Percentiles rank a stretch among this genome's conserved stretches.
These are phyloP conservation scores for Adansonia grandidieri DNA, from an alignment of 441 rosid genomes.

Conservation along the genomic window DNA sequence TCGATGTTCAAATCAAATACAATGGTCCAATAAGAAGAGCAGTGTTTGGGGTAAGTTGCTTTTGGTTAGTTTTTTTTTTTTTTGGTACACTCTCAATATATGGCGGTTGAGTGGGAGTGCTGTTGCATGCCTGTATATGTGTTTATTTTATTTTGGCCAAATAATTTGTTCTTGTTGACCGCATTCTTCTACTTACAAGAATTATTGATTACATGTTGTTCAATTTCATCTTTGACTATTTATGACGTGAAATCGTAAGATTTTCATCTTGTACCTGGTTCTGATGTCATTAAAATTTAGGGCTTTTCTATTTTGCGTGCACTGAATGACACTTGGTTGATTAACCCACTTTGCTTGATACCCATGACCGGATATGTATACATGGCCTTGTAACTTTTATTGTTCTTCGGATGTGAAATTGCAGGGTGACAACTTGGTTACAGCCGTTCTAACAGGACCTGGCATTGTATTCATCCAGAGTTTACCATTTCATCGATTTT, in stretches of 20 bases:
- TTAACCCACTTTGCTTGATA: background rate
- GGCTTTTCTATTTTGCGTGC: background rate
- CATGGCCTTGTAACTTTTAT: background rate
- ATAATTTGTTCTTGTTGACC: background rate
- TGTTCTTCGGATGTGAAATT: conserved; percentile 25
- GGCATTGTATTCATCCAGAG: conserved; percentile 98
- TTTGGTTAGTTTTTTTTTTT: background rate
- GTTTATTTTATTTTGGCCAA: background rate
- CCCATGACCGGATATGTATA: background rate
- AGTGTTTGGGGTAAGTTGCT: conserved; percentile 73
- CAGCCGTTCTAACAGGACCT: conserved; percentile 87
- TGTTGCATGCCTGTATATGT: background rate
- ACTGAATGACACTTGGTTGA: background rate
- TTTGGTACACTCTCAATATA: background rate
- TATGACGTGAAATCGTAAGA: background rate
- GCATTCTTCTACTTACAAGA: background rate
- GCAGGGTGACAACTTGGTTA: conserved; percentile 90
- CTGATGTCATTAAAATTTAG: background rate
- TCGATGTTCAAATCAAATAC: conserved; percentile 81
- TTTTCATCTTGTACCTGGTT: background rate
- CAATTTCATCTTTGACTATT: background rate
- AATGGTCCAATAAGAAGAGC: conserved; percentile 85
- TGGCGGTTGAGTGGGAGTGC: background rate
- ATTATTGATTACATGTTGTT: background rate
- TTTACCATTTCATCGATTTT: conserved; percentile 85